Base-by-base conservation (phyloP, 768 basidiomycete genomes). In the Pisolithus orientalis region DNA sequence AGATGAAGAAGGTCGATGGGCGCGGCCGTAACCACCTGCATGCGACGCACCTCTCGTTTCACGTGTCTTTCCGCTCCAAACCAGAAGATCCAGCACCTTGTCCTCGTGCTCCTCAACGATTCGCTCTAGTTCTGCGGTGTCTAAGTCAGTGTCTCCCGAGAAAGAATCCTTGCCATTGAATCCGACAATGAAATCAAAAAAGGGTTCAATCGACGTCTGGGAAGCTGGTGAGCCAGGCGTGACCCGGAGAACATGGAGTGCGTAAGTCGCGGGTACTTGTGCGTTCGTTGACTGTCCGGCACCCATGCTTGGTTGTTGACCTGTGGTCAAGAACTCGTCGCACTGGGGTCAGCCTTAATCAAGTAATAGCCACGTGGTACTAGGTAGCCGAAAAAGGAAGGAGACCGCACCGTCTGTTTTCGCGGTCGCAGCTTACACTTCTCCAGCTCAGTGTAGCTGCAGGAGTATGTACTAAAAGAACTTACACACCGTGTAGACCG, bases 121-220 rank as follows among this genome's bases (percentile, higher is more conserved):
- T 54, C 72, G 80, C 64, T 90, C 90, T 3, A 94, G 74, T 52
- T 83, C 82, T 6, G 80, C 69, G 10, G 79, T 85, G 58, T 90
- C 86, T 46, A 91, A 77, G 44, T 69, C 74, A 55, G 75, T 77
- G 50, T 75, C 74, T 4, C 63, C 61, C 24, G 75, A 70, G 29
- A 68, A 67, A 21, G 77, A 74, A 56, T 82, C 80, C 7, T 89
- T 88, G 64, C 92, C 84, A 40, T 68, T 68, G 52, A 92, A 87
- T 9, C 95, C 96, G 39, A 96, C 84, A 21, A 99, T 80, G 66
- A 96, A 98, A 73, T 98, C 96, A 62, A 99, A 99, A 72, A 93
- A 94, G 3, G 95, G 90, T 64, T 87, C 84, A 38, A 85, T 75
- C 79, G 79, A 63, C 88, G 91, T 90, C 53, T 84, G 77, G 0